phyloP scores from a whole-genome alignment of 176 grass and related monocot species.

The Zea mays region DNA sequence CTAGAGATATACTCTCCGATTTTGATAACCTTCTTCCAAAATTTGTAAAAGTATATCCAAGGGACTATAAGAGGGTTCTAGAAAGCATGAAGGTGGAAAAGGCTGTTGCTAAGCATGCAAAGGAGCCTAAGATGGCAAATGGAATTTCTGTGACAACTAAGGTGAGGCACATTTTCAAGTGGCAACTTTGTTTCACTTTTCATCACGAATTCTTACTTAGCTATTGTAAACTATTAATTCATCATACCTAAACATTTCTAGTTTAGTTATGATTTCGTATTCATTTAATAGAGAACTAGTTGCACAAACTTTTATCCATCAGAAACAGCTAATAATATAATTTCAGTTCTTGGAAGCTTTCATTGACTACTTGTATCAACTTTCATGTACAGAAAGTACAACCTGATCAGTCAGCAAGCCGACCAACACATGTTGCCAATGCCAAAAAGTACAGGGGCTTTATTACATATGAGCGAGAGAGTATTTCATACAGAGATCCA shows the following conservation, averaged over 20 bases:
- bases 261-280: background rate
- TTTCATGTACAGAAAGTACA: conserved; percentile 56
- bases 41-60: conserved; percentile 92
- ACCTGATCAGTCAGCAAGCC: conserved; percentile 26
- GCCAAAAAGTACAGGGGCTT: conserved; percentile 85
- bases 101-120: conserved; percentile 42
- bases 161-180: conserved; percentile 44
- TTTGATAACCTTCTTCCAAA: conserved; percentile 78
- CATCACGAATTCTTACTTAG: background rate
- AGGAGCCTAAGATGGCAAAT: conserved; percentile 57
- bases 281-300: conserved; percentile 3
- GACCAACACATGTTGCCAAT: conserved; percentile 65
- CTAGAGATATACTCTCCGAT: conserved; percentile 69
- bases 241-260: background rate
- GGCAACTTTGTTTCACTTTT: conserved; percentile 24
- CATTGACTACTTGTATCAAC: conserved; percentile 17
- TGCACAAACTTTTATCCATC: background rate
- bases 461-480: conserved; percentile 78
- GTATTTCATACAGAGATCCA: conserved; percentile 85
- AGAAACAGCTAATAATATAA: conserved; percentile 27
- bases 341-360: conserved; percentile 9
- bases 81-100: conserved; percentile 64
- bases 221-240: background rate
- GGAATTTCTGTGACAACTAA: conserved; percentile 59
- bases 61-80: conserved; percentile 91